phyloP scores from a whole-genome alignment of 768 basidiomycete genomes.

The Panaeolus cyanescens region DNA sequence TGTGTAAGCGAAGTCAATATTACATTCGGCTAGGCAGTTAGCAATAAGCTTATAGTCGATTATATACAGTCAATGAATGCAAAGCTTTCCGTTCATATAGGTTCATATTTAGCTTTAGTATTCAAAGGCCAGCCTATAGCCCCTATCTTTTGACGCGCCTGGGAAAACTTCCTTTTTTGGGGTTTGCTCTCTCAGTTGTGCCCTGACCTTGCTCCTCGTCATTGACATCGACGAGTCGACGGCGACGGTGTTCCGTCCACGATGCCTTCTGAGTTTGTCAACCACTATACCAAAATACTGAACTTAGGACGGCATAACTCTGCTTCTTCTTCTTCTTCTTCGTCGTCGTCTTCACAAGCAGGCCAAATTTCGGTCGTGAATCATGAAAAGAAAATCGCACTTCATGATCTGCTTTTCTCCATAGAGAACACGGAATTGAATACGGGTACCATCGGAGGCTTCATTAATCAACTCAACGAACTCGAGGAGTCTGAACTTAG shows the following conservation, averaged over 20 bases:
- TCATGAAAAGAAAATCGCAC: neutral
- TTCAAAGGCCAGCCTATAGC: too few species aligned
- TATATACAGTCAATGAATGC: too few species aligned
- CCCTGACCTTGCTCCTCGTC: neutral
- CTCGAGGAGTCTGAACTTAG: neutral
- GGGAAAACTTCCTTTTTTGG: too few species aligned
- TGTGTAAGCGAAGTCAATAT: too few species aligned
- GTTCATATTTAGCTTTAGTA: too few species aligned
- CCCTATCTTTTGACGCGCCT: too few species aligned
- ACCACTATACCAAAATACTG: neutral
- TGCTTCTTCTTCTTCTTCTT: neutral
- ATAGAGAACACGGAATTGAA: neutral
- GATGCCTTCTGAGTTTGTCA: neutral
- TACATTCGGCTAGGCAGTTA: too few species aligned
- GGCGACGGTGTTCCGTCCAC: neutral
- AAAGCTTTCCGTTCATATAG: too few species aligned
- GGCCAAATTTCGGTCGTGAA: neutral
- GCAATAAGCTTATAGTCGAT: too few species aligned
- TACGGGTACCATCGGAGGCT: neutral
- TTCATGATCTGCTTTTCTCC: conserved; percentile 1
- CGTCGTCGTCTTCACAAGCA: neutral
- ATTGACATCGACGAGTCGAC: neutral
- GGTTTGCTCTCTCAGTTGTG: too few species aligned
- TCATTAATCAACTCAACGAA: neutral
- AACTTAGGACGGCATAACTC: neutral